Percentiles rank a stretch among this genome's conserved stretches.
Evolutionary conservation across 1,284 basidiomycete genomes (phyloP).

Genomic region (Leccinum subrobustum): DNA sequence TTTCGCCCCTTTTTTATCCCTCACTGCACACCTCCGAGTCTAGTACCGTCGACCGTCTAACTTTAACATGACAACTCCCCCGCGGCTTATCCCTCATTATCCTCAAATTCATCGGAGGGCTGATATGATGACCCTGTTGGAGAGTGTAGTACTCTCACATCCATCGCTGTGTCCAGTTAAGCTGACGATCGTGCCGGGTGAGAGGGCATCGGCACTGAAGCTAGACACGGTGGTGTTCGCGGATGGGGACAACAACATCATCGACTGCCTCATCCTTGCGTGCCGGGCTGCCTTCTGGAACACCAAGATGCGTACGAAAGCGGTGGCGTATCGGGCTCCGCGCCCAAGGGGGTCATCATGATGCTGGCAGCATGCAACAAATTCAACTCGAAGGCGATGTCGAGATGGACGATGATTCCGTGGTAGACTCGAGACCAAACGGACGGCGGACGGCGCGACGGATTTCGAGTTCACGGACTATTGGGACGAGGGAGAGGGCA

Average conservation of each 20-base stretch:
- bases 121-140: conserved; percentile 59
- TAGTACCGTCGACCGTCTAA: not conserved
- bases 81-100: conserved; percentile 31
- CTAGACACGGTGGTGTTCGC: conserved; percentile 58
- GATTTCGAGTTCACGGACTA: conserved; percentile 84
- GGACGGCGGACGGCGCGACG: conserved; percentile 39
- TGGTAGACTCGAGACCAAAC: conserved; percentile 53
- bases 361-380: not conserved
- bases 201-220: conserved; percentile 67
- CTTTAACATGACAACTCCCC: not conserved
- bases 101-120: conserved; percentile 63
- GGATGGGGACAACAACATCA: conserved; percentile 47
- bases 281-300: conserved; percentile 76
- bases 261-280: conserved; percentile 76
- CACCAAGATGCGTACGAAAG: conserved; percentile 71
- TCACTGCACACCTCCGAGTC: not conserved
- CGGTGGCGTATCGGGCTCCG: conserved; percentile 55
- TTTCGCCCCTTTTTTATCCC: not conserved
- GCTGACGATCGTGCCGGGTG: conserved; percentile 60
- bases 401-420: conserved; percentile 52
- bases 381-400: conserved; percentile 17
- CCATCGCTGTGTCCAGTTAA: conserved; percentile 61
- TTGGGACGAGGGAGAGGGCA: conserved; percentile 76
- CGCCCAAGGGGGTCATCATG: conserved; percentile 23
- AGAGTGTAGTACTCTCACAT: conserved; percentile 56